A percentile compares a stretch with the other conserved stretches of the same genome.
phyloP scores from a whole-genome alignment of 768 basidiomycete species.

The Trametes meyenii region DNA sequence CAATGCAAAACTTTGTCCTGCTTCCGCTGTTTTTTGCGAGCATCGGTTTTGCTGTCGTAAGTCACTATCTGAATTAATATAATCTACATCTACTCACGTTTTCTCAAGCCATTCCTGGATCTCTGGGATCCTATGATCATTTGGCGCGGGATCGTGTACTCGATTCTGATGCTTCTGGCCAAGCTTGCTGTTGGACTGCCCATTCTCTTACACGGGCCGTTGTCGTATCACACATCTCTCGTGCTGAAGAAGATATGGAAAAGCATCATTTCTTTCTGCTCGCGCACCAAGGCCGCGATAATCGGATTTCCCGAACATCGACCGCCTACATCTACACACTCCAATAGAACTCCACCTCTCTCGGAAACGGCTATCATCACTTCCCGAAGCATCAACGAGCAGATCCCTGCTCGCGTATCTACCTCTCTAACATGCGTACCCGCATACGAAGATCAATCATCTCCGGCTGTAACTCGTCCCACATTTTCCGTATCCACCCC shows the following conservation, averaged over 20 bases:
- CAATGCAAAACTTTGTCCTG: conserved; percentile 43
- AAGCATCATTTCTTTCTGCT: too few species aligned
- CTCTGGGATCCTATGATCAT: conserved; percentile 34
- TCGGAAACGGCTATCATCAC: not conserved
- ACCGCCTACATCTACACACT: not conserved
- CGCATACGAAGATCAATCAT: too few species aligned
- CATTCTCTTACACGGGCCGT: conserved; percentile 36
- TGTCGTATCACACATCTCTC: not conserved
- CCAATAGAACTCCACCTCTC: too few species aligned
- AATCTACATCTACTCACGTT: not conserved
- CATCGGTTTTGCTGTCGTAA: conserved; percentile 51
- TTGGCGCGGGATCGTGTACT: conserved; percentile 62
- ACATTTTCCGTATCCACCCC: not conserved
- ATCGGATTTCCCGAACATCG: not conserved
- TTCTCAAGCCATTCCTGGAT: conserved; percentile 27
- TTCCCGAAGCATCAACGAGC: not conserved
- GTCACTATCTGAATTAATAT: not conserved
- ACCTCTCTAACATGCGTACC: not conserved
- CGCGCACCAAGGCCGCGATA: not conserved
- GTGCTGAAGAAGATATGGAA: not conserved
- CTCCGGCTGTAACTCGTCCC: not conserved
- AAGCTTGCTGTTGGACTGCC: conserved; percentile 55
- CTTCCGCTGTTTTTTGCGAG: conserved; percentile 70
- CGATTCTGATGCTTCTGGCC: conserved; percentile 56
- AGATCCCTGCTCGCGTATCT: not conserved